A percentile compares a stretch with the other conserved stretches of the same genome.
Conservation (phyloP, 495 filamentous ascomycete species). For the Penicillium pulvis region DNA sequence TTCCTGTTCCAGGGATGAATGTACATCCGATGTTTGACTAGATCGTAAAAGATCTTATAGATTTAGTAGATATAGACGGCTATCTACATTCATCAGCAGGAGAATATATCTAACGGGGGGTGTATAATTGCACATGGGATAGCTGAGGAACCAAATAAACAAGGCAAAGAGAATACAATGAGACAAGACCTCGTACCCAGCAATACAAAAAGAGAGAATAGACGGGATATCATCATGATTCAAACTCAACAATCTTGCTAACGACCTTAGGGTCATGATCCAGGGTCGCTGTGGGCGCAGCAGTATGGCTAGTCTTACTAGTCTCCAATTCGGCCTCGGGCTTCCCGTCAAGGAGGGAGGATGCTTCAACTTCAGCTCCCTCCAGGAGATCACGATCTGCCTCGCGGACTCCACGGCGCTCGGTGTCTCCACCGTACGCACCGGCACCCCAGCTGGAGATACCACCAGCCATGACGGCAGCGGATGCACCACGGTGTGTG, state of each 20-base stretch:
- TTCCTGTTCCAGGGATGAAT: neutral
- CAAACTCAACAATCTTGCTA: conserved; percentile 45
- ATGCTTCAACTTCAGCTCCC: conserved; percentile 47
- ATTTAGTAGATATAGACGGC: neutral
- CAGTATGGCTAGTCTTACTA: conserved; percentile 14
- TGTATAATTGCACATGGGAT: conserved; percentile 19
- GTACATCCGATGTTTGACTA: neutral
- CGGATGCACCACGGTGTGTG: conserved; percentile 23
- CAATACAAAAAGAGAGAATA: conserved; percentile 4
- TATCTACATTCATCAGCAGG: conserved; percentile 4
- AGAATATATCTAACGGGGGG: conserved; percentile 6
- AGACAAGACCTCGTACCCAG: neutral
- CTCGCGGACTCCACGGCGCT: conserved; percentile 67
- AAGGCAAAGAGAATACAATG: conserved; percentile 4
- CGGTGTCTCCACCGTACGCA: conserved; percentile 53
- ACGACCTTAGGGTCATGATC: conserved; percentile 32
- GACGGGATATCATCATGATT: conserved; percentile 33
- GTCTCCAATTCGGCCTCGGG: conserved; percentile 4
- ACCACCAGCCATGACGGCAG: conserved; percentile 41
- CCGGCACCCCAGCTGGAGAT: conserved; percentile 50
- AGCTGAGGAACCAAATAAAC: conserved; percentile 10
- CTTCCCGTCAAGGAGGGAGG: conserved; percentile 34
- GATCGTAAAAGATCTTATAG: neutral
- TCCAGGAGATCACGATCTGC: conserved; percentile 76
- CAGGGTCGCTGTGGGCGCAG: conserved; percentile 1